These are phyloP conservation scores for Rhizopogon roseolus DNA, from an alignment of 768 basidiomycete species.

Conservation along the genomic window DNA sequence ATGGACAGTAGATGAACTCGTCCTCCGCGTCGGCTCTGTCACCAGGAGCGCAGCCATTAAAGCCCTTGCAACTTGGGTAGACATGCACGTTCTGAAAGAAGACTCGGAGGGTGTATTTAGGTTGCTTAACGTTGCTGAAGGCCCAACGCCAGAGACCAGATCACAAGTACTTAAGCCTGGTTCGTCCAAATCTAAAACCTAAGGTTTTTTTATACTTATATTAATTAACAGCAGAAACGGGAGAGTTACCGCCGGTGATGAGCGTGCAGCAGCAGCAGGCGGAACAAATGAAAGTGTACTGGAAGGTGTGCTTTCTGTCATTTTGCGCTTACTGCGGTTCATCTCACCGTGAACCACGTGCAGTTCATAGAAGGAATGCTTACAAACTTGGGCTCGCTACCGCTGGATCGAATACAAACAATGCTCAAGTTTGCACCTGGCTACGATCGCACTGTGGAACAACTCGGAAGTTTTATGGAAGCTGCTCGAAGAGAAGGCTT, in stretches of 20 bases:
- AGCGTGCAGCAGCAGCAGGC: slow-evolving; percentile 70
- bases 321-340: neutral
- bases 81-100: slow-evolving; percentile 76
- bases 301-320: slow-evolving; percentile 55
- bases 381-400: slow-evolving; percentile 73
- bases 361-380: slow-evolving; percentile 92
- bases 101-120: slow-evolving; percentile 54
- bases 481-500: slow-evolving; percentile 74
- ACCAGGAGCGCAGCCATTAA: slow-evolving; percentile 63
- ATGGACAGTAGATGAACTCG: slow-evolving; percentile 71
- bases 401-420: slow-evolving; percentile 79
- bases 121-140: slow-evolving; percentile 60
- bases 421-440: slow-evolving; percentile 84
- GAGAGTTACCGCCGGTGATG: slow-evolving; percentile 43
- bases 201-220: neutral
- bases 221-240: slow-evolving; percentile 32
- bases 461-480: slow-evolving; percentile 77
- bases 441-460: slow-evolving; percentile 76
- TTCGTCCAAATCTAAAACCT: slow-evolving; percentile 5
- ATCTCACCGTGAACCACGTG: neutral
- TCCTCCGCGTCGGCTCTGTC: slow-evolving; percentile 55
- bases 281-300: slow-evolving; percentile 83
- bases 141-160: slow-evolving; percentile 25
- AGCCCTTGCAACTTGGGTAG: slow-evolving; percentile 80
- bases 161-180: slow-evolving; percentile 19